Evolutionary conservation across 2,329 filamentous ascomycete genomes (phyloP).

Genomic region (Sarocladiaceae sp.): DNA sequence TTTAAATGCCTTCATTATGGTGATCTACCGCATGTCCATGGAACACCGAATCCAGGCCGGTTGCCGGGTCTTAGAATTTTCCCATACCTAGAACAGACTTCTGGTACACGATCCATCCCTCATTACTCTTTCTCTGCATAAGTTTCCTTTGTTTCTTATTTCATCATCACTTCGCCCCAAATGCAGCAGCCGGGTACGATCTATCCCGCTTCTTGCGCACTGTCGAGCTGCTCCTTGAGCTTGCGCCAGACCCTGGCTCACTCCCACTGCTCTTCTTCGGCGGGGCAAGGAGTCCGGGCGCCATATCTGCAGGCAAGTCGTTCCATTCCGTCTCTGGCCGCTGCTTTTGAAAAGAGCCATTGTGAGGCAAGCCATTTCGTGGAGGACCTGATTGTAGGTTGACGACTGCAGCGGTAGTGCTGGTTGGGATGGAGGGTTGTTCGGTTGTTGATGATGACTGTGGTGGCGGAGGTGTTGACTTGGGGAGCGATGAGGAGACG

Average conservation of each 20-base stretch:
- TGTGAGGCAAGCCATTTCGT: not conserved
- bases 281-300: constrained; percentile 25
- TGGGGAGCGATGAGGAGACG: constrained; percentile 18
- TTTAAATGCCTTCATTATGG: constrained; percentile 1
- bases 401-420: constrained; percentile 26
- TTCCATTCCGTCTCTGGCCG: constrained; percentile 62
- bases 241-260: constrained; percentile 35
- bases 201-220: constrained; percentile 55
- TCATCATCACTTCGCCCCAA: constrained; percentile 42
- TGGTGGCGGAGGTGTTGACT: constrained; percentile 14
- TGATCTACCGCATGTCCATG: not conserved
- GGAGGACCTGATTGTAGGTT: constrained; percentile 22
- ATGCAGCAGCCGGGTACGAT: constrained; percentile 59
- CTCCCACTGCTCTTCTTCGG: constrained; percentile 22
- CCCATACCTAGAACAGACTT: too few species aligned
- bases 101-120: too few species aligned
- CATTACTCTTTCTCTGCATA: too few species aligned
- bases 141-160: constrained; percentile 10
- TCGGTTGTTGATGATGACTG: not conserved
- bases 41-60: too few species aligned
- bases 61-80: too few species aligned
- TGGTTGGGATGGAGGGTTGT: constrained; percentile 8
- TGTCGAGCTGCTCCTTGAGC: constrained; percentile 53
- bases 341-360: constrained; percentile 51
- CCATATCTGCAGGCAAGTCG: constrained; percentile 59